Evolutionary conservation across 2,329 filamentous ascomycete genomes (phyloP), one percentile per base, ranked within the genome.

Genomic region (Penicillium janthinellum): DNA sequence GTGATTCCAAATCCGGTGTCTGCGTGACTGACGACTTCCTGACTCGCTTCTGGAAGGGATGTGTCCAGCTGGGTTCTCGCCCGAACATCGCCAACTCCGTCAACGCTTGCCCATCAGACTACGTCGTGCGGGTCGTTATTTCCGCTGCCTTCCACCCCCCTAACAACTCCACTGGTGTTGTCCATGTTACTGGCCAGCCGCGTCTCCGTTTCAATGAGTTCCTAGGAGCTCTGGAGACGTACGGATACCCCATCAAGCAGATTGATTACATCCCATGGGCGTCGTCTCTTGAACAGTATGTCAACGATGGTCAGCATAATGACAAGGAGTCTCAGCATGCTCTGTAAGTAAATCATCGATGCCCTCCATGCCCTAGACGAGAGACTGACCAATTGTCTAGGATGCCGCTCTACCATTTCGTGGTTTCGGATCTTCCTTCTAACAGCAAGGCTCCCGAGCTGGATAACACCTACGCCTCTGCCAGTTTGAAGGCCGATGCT

Each of bases 21-120:
- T 90, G 80, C 73, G 91, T 89, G 74, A 93, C 88, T 0, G 94
- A 98, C 71, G 94, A 97, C 76, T 98, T 97, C 81, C 79, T 98
- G 6, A 85, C 96, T 64, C 87, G 94, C 41, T 86, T 97, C 78
- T 79, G 89, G 58, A 96, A 97, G 79, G 93, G 92, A 58, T 96
- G 92, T 70, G 81, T 96, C 53, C 93, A 98, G 76, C 82, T 97
- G 2, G 80, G 80, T 2, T 82, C 83, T 2, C 84, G 91, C 0
- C 94, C 93, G 1, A 83, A 85, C 66, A 96, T 97, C 67, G 77
- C 82, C 73, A 98, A 96, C 79, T 91, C 91, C 0, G 87, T 97
- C 75, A 98, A 97, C 79, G 87, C 89, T 75, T 90, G 96, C 0
- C 93, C 94, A 0, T 92, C 96, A 28, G 87, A 87, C 63, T 91